Base-by-base conservation (phyloP, 192 early-diverging fungal species). In the Mortierella antarctica region DNA sequence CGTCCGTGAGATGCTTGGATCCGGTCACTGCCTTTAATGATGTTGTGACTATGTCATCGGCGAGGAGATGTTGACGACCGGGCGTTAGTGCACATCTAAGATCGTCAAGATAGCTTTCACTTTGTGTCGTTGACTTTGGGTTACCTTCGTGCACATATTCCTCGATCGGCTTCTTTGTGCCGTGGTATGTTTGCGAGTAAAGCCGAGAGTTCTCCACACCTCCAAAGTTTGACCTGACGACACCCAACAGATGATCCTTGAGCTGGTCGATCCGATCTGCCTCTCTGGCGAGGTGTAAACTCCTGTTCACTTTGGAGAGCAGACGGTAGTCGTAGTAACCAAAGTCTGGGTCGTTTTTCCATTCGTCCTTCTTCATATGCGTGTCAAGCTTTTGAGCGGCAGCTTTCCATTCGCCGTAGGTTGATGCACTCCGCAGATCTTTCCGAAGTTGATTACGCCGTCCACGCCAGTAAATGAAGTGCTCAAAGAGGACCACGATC, bases 201-300 rank as follows among this genome's bases (percentile, higher is more conserved):
- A 96, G 83, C 10, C 84, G 82, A 70, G 86, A 83, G 81, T 93
- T 94, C 57, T 94, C 93, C 41, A 94, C 85, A 9, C 92, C 92
- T 23, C 88, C 93, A 74, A 94, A 89, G 73, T 96, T 94, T 61
- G 85, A 78, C 66, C 93, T 96, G 65, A 92, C 87, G 14, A 89
- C 91, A 48, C 83, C 86, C 9, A 85, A 83, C 6, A 91, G 74
- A 21, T 86, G 71, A 64, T 87, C 85, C 66, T 89, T 87, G 39
- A 88, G 83, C 42, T 75, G 72, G 18, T 84, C 82, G 20, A 74
- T 49, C 39, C 83, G 59, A 57, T 85, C 67, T 21, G 62, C 57
- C 21, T 82, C 50, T 20, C 86, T 66, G 23, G 84, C 85, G 39
- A 55, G 67, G 10, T 54, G 73, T 6, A 89, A 49, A 65, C 85